A percentile compares a stretch with the other conserved stretches of the same genome.
Conservation (phyloP, 83 land plant species). For the Diphasiastrum complanatum region DNA sequence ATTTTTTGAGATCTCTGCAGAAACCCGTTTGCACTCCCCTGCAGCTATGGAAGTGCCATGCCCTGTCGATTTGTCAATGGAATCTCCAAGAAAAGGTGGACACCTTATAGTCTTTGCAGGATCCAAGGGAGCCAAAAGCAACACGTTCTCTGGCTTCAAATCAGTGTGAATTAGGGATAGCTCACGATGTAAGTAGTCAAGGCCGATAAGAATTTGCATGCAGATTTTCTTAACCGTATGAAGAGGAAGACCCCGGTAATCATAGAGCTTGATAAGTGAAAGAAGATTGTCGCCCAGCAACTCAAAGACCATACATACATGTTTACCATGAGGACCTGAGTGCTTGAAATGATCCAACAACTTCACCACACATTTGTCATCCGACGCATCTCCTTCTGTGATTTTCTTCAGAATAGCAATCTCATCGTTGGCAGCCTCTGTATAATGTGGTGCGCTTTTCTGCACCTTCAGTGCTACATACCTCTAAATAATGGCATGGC, state of each 20-base stretch:
- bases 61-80: neutral
- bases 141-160: slow-evolving; percentile 38
- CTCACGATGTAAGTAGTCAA: slow-evolving; percentile 31
- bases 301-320: slow-evolving; percentile 38
- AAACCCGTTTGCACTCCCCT: neutral
- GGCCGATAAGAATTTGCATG: slow-evolving; percentile 23
- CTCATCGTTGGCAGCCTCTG: slow-evolving; percentile 32
- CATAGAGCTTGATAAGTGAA: slow-evolving; percentile 22
- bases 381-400: slow-evolving; percentile 13
- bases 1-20: slow-evolving; percentile 10
- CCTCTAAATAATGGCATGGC: no score
- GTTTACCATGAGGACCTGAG: slow-evolving; percentile 20
- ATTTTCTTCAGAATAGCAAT: slow-evolving; percentile 28
- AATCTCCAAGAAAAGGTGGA: no score
- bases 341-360: slow-evolving; percentile 34
- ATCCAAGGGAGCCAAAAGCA: slow-evolving; percentile 19
- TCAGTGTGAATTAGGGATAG: slow-evolving; percentile 34
- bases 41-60: neutral
- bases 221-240: slow-evolving; percentile 22
- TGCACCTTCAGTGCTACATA: slow-evolving; percentile 36
- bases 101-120: slow-evolving; percentile 6
- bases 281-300: slow-evolving; percentile 36
- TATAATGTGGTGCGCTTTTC: slow-evolving; percentile 29
- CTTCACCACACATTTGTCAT: slow-evolving; percentile 24
- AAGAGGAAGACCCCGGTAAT: slow-evolving; percentile 30